Percentiles rank a stretch among this genome's conserved stretches.
phyloP scores from a whole-genome alignment of 768 basidiomycete genomes.

The Steccherinum ochraceum region DNA sequence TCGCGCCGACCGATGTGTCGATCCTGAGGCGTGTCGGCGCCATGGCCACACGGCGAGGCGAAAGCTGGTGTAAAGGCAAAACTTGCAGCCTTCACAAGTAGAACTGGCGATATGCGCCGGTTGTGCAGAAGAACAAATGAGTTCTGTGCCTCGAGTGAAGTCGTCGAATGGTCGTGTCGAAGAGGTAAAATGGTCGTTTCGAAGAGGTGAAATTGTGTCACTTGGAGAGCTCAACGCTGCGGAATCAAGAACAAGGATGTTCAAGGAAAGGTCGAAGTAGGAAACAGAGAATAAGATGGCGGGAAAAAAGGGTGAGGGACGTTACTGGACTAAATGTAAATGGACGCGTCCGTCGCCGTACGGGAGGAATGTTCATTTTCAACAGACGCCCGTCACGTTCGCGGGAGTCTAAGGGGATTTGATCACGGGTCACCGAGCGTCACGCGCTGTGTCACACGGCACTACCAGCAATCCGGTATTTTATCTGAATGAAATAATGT shows the following conservation, averaged over 20 bases:
- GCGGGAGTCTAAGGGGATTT: too few relatives aligned
- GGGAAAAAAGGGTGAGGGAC: not conserved
- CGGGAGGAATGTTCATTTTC: not conserved
- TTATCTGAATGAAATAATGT: too few relatives aligned
- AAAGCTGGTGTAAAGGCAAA: constrained; percentile 8
- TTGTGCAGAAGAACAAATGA: too few relatives aligned
- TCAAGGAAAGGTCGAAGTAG: too few relatives aligned
- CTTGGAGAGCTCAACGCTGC: too few relatives aligned
- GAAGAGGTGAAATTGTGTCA: too few relatives aligned
- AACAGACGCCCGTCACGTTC: not conserved
- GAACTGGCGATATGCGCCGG: too few relatives aligned
- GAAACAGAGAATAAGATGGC: not conserved
- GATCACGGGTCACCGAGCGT: too few relatives aligned
- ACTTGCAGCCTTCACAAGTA: constrained; percentile 5
- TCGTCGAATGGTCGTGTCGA: not conserved
- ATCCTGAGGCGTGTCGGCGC: constrained; percentile 24
- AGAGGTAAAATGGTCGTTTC: not conserved
- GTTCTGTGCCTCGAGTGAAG: constrained; percentile 8
- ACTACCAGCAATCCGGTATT: too few relatives aligned
- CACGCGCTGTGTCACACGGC: too few relatives aligned
- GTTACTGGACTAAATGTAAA: not conserved
- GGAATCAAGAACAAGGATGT: too few relatives aligned
- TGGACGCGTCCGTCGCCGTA: not conserved
- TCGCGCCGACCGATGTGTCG: constrained; percentile 24
- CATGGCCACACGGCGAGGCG: constrained; percentile 10